Conservation (phyloP, 805 yeast genomes). For the Maudiozyma barnettii region DNA sequence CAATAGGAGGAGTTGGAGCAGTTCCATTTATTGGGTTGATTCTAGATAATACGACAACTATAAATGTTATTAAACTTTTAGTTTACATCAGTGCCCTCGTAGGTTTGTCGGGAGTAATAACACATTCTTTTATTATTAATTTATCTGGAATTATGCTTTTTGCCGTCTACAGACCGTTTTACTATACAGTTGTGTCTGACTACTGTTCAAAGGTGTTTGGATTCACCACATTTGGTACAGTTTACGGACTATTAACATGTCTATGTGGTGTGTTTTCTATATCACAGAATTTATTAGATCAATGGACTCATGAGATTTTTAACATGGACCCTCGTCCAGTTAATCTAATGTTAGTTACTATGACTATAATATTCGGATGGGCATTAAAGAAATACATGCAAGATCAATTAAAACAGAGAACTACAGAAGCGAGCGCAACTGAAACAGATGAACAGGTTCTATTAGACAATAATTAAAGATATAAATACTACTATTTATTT, state of each 20-base stretch:
- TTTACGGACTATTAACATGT: conserved; percentile 79
- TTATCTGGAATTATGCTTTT: conserved; percentile 59
- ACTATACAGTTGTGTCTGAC: conserved; percentile 87
- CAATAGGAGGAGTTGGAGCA: conserved; percentile 78
- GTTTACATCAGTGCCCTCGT: conserved; percentile 47
- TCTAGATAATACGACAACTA: conserved; percentile 62
- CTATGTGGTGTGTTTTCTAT: conserved; percentile 75
- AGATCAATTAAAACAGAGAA: not conserved
- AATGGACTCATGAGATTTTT: conserved; percentile 56
- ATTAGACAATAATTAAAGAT: too few species aligned
- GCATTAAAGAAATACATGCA: conserved; percentile 5
- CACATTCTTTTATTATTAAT: conserved; percentile 38
- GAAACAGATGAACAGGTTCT: too few species aligned
- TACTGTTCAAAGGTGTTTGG: conserved; percentile 91
- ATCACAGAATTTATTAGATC: conserved; percentile 60
- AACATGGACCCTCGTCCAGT: conserved; percentile 74
- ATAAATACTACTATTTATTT: too few species aligned
- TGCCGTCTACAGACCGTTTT: conserved; percentile 83
- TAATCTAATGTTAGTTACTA: conserved; percentile 43
- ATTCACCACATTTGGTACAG: conserved; percentile 81
- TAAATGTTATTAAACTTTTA: conserved; percentile 45
- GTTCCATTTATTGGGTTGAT: conserved; percentile 81
- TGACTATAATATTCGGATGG: conserved; percentile 36
- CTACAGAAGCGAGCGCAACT: not conserved
- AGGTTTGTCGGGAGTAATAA: conserved; percentile 62